Base-by-base conservation (phyloP, 441 rosid genomes). In the Erodium chrysanthum region DNA sequence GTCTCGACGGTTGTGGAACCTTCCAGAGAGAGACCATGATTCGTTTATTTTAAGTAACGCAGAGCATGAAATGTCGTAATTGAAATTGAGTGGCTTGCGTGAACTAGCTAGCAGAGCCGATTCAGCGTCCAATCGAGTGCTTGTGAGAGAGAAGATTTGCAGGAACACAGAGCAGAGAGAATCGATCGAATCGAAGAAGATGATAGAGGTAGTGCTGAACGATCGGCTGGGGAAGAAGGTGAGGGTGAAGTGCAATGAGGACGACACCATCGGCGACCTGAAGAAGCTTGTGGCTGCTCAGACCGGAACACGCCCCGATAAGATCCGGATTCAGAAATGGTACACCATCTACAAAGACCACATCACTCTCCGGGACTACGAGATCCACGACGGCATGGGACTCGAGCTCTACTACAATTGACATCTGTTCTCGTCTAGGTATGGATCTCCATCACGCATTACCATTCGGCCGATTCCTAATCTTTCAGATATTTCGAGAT, bases 241-340 rank as follows among this genome's bases (percentile, higher is more conserved):
- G 2, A 70, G 96, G 25, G 96, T 91, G 66, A 89, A 89, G 78
- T 89, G 96, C 76, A 89, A 89, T 83, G 96, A 87, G 0, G 96
- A 87, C 54, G 94, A 91, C 72, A 86, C 91, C 15, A 89, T 89
- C 71, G 91, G 97, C n/a, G 94, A 91, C 81, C 83, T 91, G 42
- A 89, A 89, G 87, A 91, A 86, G 29, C 29, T 25, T 25, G 29
- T 25, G 29, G 29, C 29, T 25, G 80, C 88, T 87, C 91, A 87
- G 73, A 91, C 89, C 0, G 96, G 96, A 0, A 91, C 91, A 27
- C 65, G 91, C 7, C 67, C 88, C 0, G 89, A 87, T 40, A 89
- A 91, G 84, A 89, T 91, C 25, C 66, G 94, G 50, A 91, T 91
- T 35, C 96, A 87, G 81, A 91, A 89, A 73, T 91, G 96, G 96